Evolutionary conservation across 768 basidiomycete genomes (phyloP).

Genomic region (Lentinula raphanica): DNA sequence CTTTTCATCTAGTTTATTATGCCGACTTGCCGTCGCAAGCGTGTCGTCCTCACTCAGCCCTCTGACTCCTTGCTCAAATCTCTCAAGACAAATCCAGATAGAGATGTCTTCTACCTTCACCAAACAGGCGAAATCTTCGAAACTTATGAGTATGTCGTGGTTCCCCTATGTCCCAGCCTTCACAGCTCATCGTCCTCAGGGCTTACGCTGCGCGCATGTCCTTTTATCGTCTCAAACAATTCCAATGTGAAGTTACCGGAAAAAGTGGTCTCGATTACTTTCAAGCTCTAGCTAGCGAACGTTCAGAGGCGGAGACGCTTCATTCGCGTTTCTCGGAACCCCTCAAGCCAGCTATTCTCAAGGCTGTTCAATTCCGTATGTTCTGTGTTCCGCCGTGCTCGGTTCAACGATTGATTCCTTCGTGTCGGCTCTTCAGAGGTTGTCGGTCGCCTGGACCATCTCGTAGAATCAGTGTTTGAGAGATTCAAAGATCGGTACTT

Average conservation of each 20-base stretch:
- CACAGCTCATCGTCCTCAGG: slow-evolving; percentile 26
- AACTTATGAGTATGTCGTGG: slow-evolving; percentile 78
- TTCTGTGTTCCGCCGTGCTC: slow-evolving; percentile 21
- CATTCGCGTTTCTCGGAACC: slow-evolving; percentile 90
- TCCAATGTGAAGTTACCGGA: slow-evolving; percentile 96
- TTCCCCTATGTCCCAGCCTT: slow-evolving; percentile 19
- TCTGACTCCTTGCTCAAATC: slow-evolving; percentile 64
- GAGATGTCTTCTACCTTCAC: slow-evolving; percentile 84
- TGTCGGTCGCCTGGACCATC: slow-evolving; percentile 90
- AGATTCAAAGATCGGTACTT: slow-evolving; percentile 97
- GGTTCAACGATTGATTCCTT: slow-evolving; percentile 9
- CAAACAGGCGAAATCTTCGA: slow-evolving; percentile 98
- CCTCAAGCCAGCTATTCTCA: slow-evolving; percentile 87
- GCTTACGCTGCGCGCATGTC: slow-evolving; percentile 90
- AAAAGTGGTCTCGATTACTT: slow-evolving; percentile 93
- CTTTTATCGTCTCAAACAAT: slow-evolving; percentile 91
- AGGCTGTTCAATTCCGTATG: slow-evolving; percentile 95
- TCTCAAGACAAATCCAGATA: slow-evolving; percentile 57
- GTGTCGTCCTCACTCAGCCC: slow-evolving; percentile 84
- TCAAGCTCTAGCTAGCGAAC: slow-evolving; percentile 88
- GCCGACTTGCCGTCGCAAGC: slow-evolving; percentile 87
- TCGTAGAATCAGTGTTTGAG: slow-evolving; percentile 93
- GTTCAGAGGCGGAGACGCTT: slow-evolving; percentile 81
- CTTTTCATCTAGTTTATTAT: slow-evolving; percentile 35
- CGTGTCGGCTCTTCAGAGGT: slow-evolving; percentile 60